Evolutionary conservation across 768 basidiomycete genomes (phyloP).

Genomic region (Mycena haematopus): DNA sequence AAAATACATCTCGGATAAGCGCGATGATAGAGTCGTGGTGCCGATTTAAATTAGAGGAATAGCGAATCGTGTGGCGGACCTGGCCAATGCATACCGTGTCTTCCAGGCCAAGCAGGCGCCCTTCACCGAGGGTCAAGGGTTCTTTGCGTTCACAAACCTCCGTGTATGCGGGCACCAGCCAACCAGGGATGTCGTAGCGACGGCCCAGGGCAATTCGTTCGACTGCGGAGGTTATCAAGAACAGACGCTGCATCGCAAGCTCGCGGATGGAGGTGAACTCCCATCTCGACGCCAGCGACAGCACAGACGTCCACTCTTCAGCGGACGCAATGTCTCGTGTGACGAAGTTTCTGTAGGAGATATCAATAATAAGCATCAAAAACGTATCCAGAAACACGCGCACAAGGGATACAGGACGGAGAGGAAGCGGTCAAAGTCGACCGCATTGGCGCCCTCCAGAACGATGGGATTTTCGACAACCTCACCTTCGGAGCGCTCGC

Average conservation of each 20-base stretch:
- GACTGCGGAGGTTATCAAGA: slow-evolving; percentile 25
- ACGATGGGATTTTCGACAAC: slow-evolving; percentile 42
- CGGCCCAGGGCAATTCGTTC: slow-evolving; percentile 34
- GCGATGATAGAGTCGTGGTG: slow-evolving; percentile 26
- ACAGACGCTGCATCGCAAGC: slow-evolving; percentile 35
- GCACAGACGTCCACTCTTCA: slow-evolving; percentile 40
- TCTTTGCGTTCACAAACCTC: slow-evolving; percentile 36
- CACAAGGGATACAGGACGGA: slow-evolving; percentile 61
- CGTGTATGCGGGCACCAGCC: slow-evolving; percentile 38
- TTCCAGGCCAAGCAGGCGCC: slow-evolving; percentile 26
- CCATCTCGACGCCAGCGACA: slow-evolving; percentile 37
- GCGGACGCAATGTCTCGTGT: slow-evolving; percentile 20
- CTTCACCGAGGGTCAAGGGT: slow-evolving; percentile 28
- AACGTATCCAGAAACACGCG: slow-evolving; percentile 23
- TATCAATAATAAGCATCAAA: not conserved
- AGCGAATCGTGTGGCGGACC: slow-evolving; percentile 30
- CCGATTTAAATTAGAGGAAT: slow-evolving; percentile 29
- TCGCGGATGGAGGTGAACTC: slow-evolving; percentile 35
- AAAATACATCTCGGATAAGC: slow-evolving; percentile 25
- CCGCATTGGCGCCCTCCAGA: slow-evolving; percentile 47
- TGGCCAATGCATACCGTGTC: slow-evolving; percentile 26
- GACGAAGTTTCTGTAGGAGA: slow-evolving; percentile 17
- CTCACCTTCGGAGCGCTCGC: slow-evolving; percentile 36
- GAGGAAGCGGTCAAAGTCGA: slow-evolving; percentile 58
- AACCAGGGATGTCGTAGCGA: slow-evolving; percentile 34